phyloP scores from a whole-genome alignment of 1,139 yeast genomes.

The Sugiyamaella grinbergsii region DNA sequence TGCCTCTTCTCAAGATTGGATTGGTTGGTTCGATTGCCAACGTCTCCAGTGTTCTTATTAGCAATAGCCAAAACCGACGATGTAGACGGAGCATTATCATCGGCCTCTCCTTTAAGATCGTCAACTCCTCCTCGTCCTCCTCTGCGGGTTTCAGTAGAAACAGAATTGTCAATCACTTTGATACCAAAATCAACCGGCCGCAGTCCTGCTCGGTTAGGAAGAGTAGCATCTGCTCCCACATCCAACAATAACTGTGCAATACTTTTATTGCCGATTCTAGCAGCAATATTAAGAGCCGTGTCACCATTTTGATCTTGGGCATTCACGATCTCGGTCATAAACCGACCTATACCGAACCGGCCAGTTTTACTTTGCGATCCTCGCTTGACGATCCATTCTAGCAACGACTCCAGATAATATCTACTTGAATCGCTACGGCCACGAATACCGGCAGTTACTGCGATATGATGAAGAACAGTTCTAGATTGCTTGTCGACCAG shows the following conservation, averaged over 20 bases:
- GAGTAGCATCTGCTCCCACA: constrained; percentile 79
- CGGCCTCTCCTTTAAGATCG: background rate
- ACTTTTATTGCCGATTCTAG: constrained; percentile 80
- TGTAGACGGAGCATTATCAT: constrained; percentile 21
- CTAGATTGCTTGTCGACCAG: constrained; percentile 75
- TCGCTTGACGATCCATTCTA: constrained; percentile 76
- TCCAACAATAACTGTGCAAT: constrained; percentile 79
- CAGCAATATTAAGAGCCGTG: constrained; percentile 83
- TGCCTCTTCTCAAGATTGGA: constrained; percentile 43
- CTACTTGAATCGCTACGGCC: constrained; percentile 70
- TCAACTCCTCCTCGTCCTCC: too few relatives aligned
- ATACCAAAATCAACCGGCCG: constrained; percentile 86
- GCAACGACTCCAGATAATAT: constrained; percentile 72
- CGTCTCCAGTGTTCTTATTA: constrained; percentile 2
- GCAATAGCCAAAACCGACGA: constrained; percentile 19
- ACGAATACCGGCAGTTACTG: constrained; percentile 71
- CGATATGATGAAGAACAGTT: constrained; percentile 91
- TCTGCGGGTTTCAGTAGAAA: constrained; percentile 10
- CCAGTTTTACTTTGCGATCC: constrained; percentile 47
- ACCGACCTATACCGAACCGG: constrained; percentile 58
- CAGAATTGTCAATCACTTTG: constrained; percentile 22
- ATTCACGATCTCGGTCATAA: constrained; percentile 68
- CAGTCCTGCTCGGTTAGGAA: constrained; percentile 81
- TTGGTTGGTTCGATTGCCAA: constrained; percentile 5
- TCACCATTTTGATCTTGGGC: constrained; percentile 84